Conservation (phyloP, 495 filamentous ascomycete genomes). For the Aspergillus carlsbadensis region DNA sequence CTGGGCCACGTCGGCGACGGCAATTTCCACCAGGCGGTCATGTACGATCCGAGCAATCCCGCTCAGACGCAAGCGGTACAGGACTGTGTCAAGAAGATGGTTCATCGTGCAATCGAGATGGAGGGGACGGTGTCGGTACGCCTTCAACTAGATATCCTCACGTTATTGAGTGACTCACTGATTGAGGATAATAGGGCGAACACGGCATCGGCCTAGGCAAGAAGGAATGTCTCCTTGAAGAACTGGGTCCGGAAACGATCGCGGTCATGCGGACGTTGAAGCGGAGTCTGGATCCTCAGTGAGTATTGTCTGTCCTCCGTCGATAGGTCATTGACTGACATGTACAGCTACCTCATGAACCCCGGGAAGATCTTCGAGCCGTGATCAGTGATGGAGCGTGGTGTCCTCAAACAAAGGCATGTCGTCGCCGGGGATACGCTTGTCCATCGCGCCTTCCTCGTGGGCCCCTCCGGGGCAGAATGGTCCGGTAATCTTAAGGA, state of each 20-base stretch:
- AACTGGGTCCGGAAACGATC: constrained; percentile 73
- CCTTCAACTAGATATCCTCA: neutral
- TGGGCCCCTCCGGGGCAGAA: no score
- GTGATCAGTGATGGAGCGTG: no score
- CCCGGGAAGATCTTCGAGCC: constrained; percentile 62
- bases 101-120: constrained; percentile 79
- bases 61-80: constrained; percentile 58
- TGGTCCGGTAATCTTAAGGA: no score
- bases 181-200: constrained; percentile 52
- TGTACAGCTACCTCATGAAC: constrained; percentile 69
- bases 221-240: constrained; percentile 67
- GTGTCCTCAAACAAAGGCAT: no score
- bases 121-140: constrained; percentile 62
- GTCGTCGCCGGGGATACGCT: no score
- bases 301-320: neutral
- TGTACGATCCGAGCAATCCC: constrained; percentile 65
- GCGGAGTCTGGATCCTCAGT: constrained; percentile 67
- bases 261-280: constrained; percentile 82
- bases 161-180: neutral
- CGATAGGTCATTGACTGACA: constrained; percentile 2
- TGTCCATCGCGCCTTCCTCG: no score
- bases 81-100: constrained; percentile 78
- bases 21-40: constrained; percentile 85
- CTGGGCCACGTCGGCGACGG: constrained; percentile 83
- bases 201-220: constrained; percentile 84